Conservation (phyloP, 1,284 basidiomycete species). For the Ustilago trichophora region DNA sequence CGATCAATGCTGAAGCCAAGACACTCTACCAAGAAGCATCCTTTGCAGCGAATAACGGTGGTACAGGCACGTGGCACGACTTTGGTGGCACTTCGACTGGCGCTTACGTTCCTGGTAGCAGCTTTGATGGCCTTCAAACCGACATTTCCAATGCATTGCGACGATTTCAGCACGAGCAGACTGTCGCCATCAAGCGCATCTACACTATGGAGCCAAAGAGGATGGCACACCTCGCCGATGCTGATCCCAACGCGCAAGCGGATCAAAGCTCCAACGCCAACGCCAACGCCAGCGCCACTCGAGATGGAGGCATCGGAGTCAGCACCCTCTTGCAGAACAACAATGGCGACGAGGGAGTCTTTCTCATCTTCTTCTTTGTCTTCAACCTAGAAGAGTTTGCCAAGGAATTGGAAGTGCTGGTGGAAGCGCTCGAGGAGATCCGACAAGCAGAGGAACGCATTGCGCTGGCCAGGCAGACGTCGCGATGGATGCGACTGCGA, state of each 20-base stretch:
- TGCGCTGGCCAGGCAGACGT: constrained; percentile 33
- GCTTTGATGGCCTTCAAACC: constrained; percentile 45
- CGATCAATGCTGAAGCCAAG: constrained; percentile 6
- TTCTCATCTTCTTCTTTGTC: constrained; percentile 62
- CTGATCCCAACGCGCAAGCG: too few species aligned
- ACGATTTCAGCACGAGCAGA: constrained; percentile 60
- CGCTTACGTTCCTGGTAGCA: constrained; percentile 26
- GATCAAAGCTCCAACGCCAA: too few species aligned
- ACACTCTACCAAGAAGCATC: constrained; percentile 1
- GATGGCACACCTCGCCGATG: constrained; percentile 5
- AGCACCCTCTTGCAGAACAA: constrained; percentile 13
- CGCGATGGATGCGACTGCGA: constrained; percentile 25
- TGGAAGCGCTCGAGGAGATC: constrained; percentile 48
- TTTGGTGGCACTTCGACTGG: constrained; percentile 13
- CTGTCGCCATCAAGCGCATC: constrained; percentile 57
- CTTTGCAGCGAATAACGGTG: constrained; percentile 4
- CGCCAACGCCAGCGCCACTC: neutral
- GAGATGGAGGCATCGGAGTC: neutral
- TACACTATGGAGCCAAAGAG: constrained; percentile 58
- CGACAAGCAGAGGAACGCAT: constrained; percentile 46
- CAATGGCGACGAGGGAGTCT: constrained; percentile 56
- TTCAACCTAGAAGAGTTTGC: constrained; percentile 63
- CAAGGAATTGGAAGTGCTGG: constrained; percentile 45
- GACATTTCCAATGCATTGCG: constrained; percentile 47
- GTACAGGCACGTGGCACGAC: constrained; percentile 26